Evolutionary conservation across 1,139 yeast genomes (phyloP).

Genomic region (Suhomyces taliae): DNA sequence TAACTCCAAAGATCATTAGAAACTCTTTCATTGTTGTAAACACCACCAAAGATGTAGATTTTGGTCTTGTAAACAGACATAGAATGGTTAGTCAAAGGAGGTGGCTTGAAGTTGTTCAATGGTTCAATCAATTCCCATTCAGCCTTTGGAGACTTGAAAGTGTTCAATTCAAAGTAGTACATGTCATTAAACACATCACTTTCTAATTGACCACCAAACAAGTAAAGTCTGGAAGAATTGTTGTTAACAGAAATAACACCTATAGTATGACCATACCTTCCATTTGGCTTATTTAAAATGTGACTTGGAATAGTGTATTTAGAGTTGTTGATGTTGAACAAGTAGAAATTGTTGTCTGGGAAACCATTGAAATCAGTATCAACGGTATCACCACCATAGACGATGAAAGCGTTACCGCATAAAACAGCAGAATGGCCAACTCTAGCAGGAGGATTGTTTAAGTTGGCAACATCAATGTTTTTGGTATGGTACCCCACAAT

Average conservation of each 20-base stretch:
- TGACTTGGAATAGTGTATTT: constrained; percentile 92
- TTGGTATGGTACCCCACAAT: constrained; percentile 51
- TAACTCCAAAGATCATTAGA: constrained; percentile 80
- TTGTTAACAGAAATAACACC: constrained; percentile 60
- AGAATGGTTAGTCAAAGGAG: constrained; percentile 90
- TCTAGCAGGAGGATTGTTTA: constrained; percentile 83
- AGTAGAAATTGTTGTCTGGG: constrained; percentile 84
- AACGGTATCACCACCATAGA: constrained; percentile 95
- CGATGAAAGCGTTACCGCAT: constrained; percentile 92
- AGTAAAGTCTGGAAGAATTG: constrained; percentile 69
- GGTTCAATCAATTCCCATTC: constrained; percentile 79
- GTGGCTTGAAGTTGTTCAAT: constrained; percentile 59
- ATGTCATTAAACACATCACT: constrained; percentile 83
- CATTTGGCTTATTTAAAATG: constrained; percentile 78
- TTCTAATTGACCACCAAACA: constrained; percentile 96
- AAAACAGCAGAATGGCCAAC: constrained; percentile 94
- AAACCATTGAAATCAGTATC: constrained; percentile 78
- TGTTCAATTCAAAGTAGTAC: constrained; percentile 81
- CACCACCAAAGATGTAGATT: constrained; percentile 87
- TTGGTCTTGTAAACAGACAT: constrained; percentile 80
- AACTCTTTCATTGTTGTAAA: constrained; percentile 75
- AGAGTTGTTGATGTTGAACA: constrained; percentile 84
- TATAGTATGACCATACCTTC: constrained; percentile 91
- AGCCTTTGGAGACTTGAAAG: constrained; percentile 82
- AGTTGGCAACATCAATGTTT: constrained; percentile 56